Base-by-base conservation (phyloP, 768 basidiomycete species). In the Filobasidium floriforme region DNA sequence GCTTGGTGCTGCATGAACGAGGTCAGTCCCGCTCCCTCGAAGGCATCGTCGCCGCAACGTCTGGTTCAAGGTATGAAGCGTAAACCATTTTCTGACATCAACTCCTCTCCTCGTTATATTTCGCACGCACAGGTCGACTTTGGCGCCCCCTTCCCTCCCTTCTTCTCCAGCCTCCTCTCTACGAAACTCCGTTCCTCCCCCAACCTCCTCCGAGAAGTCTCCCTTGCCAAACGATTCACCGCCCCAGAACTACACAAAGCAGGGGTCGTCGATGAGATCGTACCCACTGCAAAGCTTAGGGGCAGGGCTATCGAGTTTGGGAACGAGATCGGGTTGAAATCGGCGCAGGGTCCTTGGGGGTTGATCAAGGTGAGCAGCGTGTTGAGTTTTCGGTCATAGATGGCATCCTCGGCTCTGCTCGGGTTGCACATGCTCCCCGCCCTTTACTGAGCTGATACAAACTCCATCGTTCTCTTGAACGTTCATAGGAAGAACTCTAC, bases 1-100 rank as follows among this genome's bases (percentile, higher is more conserved):
- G 87, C 88, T 0, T 92, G 90, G 88, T 79, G 89, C 61, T 89
- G 87, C 75, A 94, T 96, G 92, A 97, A 94, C 74, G 92, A 94
- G 81, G 88, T 89, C 63, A 61, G 74, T 73, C 51, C 65, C 44
- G 41, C 24, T 41, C 59, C 29, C 40, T 61, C 37, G 43, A 44
- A 19, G 43, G 43, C 10, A 10, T 24, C 28, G 18, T 61, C 37
- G 43, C 12, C 46, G 19, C 4, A 41, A 59, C 26, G 41, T 28
- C 19, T n/a, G 19, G 9, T n/a, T n/a, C n/a, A n/a, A n/a, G n/a
- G n/a, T n/a, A n/a, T n/a, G n/a, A n/a, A n/a, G n/a, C n/a, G n/a
- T n/a, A n/a, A n/a, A n/a, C n/a, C n/a, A n/a, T n/a, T n/a, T n/a
- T n/a, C n/a, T n/a, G n/a, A n/a, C n/a, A n/a, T n/a, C n/a, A n/a